Percentiles rank a stretch among this genome's conserved stretches.
Evolutionary conservation across 306 rosid species (phyloP).

Genomic region (Casuarina equisetifolia): DNA sequence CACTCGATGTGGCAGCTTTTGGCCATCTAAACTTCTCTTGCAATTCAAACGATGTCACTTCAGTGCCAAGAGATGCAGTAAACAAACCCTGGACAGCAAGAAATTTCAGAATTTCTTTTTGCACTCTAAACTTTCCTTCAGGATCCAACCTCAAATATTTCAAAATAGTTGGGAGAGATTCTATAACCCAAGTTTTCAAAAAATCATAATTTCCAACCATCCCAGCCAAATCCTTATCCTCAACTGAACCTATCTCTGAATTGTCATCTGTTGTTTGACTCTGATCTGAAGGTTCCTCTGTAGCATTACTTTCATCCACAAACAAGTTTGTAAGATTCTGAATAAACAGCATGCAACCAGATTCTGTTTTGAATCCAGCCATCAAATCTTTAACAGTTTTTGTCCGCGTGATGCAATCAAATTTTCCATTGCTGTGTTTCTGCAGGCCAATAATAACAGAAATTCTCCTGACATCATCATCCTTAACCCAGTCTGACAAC

Average conservation of each 20-base stretch:
- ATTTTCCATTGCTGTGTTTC: slow-evolving; percentile 88
- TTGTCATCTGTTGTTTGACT: slow-evolving; percentile 98
- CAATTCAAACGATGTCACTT: slow-evolving; percentile 92
- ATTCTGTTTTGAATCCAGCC: slow-evolving; percentile 76
- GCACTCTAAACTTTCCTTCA: slow-evolving; percentile 67
- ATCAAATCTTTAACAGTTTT: slow-evolving; percentile 73
- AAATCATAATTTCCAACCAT: slow-evolving; percentile 64
- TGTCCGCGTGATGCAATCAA: slow-evolving; percentile 66
- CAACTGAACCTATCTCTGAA: slow-evolving; percentile 80
- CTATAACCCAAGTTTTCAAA: slow-evolving; percentile 89
- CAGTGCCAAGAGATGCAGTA: slow-evolving; percentile 87
- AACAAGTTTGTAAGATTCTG: slow-evolving; percentile 76
- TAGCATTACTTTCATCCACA: slow-evolving; percentile 73
- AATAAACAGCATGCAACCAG: slow-evolving; percentile 84
- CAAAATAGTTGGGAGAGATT: slow-evolving; percentile 73
- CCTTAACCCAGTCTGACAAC: slow-evolving; percentile 69
- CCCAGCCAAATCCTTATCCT: slow-evolving; percentile 73
- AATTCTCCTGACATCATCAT: slow-evolving; percentile 81
- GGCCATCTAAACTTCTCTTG: slow-evolving; percentile 94
- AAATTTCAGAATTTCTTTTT: slow-evolving; percentile 83
- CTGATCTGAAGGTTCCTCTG: slow-evolving; percentile 97
- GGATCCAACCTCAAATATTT: slow-evolving; percentile 68
- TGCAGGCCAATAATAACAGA: slow-evolving; percentile 83
- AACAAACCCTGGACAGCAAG: slow-evolving; percentile 92
- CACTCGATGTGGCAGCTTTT: slow-evolving; percentile 72